Base-by-base conservation (phyloP, 345 rosid genomes). In the Lagerstroemia speciosa region DNA sequence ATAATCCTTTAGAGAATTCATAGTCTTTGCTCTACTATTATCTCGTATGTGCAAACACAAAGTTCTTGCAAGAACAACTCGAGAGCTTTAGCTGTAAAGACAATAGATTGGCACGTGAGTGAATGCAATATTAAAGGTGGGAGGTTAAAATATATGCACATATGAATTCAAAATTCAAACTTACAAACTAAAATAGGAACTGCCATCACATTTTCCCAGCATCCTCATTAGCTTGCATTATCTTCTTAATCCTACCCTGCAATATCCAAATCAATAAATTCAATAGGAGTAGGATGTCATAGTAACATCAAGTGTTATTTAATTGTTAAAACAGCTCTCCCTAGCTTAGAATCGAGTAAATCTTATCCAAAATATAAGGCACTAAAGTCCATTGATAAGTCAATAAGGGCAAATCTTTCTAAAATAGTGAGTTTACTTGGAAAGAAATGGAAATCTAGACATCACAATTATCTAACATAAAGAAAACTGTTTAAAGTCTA, bases 201-300 rank as follows among this genome's bases (percentile, higher is more conserved):
- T 22, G 98, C 96, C 72, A 87, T 74, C 30, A 97, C 98, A 75
- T 91, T 93, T 84, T 93, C 80, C 98, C 98, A 63, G 92, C 97
- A 83, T 94, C 99, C 78, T 94, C 99, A 69, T 94, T 98, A 63
- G 98, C 97, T 87, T 94, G 99, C 99, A 94, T 94, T 72, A 94
- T 94, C 85, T 94, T 94, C 73, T 94, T 94, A 66, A 94, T 94
- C 43, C 98, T 88, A 70, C 96, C 99, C 99, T 94, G 92, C 61
- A 67, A 76, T 62, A 36, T 62, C 30, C 45, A 70, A 41, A 22
- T 31, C 24, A 36, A 14, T 12, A 14, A 26, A n/a, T 9, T 36
- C 34, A 62, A 27, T 58, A 58, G 11, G 45, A 41, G 45, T 12
- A 41, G 45, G 45, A 41, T 48, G 24, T 22, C 7, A 48, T 19